Percentiles rank a stretch among this genome's conserved stretches.
phyloP scores from a whole-genome alignment of 106 monocot species.

The Acorus gramineus region DNA sequence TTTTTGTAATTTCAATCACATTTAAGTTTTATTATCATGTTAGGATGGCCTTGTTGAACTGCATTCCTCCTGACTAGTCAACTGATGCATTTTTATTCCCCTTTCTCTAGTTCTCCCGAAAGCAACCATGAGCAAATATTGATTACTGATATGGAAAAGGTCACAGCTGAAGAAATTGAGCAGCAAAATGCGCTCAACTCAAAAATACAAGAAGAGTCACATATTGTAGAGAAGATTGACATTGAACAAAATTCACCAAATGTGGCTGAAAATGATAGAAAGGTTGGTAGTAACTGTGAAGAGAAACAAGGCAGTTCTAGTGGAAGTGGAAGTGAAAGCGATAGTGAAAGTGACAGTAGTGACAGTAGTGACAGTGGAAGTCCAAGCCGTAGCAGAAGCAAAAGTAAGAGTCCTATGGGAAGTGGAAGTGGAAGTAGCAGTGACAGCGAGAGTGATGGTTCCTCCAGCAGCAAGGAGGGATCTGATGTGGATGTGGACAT shows the following conservation, averaged over 20 bases:
- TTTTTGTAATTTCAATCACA: no score
- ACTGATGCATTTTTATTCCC: not conserved
- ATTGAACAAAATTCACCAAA: slow-evolving; percentile 24
- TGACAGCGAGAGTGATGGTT: slow-evolving; percentile 84
- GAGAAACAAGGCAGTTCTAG: slow-evolving; percentile 46
- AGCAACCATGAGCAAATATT: slow-evolving; percentile 13
- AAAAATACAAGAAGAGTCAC: slow-evolving; percentile 28
- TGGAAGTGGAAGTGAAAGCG: slow-evolving; percentile 83
- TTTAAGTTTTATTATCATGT: not conserved
- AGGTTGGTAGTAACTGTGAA: slow-evolving; percentile 31
- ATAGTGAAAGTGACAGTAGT: slow-evolving; percentile 67
- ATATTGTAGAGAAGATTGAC: slow-evolving; percentile 47
- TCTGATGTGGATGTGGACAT: slow-evolving; percentile 88
- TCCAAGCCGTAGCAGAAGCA: slow-evolving; percentile 44
- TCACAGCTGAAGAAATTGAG: slow-evolving; percentile 21
- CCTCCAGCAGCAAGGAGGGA: slow-evolving; percentile 86
- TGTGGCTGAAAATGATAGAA: slow-evolving; percentile 15
- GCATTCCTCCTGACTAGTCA: not conserved
- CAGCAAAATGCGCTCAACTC: slow-evolving; percentile 15
- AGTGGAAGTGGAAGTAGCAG: slow-evolving; percentile 84
- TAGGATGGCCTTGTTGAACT: not conserved
- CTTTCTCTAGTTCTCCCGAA: slow-evolving; percentile 41
- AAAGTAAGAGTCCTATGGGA: slow-evolving; percentile 52
- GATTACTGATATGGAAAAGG: slow-evolving; percentile 19
- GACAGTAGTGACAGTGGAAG: slow-evolving; percentile 82